phyloP scores from a whole-genome alignment of 106 monocot species.

The Dendrobium huoshanense region DNA sequence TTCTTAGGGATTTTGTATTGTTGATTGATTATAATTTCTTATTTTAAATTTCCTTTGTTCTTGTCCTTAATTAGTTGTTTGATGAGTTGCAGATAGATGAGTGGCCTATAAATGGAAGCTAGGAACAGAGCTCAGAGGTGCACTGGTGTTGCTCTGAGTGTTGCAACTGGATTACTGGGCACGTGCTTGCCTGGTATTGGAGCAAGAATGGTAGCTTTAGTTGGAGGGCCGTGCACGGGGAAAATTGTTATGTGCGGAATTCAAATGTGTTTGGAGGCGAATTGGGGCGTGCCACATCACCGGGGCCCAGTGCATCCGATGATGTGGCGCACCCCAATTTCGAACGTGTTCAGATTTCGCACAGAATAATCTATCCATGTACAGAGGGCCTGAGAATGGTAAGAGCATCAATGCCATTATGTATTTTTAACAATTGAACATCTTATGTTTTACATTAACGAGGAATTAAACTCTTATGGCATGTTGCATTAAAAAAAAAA shows the following conservation, averaged over 20 bases:
- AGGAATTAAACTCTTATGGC: neutral
- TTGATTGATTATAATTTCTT: neutral
- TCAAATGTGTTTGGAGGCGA: too few species aligned
- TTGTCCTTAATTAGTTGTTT: constrained; percentile 54
- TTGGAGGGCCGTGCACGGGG: constrained; percentile 84
- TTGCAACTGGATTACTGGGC: constrained; percentile 83
- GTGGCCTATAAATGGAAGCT: constrained; percentile 63
- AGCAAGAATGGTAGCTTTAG: constrained; percentile 81
- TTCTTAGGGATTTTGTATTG: neutral
- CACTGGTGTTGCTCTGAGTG: constrained; percentile 88
- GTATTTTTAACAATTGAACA: neutral
- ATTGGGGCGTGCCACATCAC: too few species aligned
- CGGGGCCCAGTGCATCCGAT: too few species aligned
- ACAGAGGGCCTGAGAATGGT: constrained; percentile 96
- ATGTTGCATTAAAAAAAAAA: neutral
- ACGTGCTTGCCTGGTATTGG: constrained; percentile 92
- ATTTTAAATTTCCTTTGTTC: neutral
- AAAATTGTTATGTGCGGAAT: too few species aligned
- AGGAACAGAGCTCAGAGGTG: constrained; percentile 70
- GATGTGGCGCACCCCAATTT: too few species aligned
- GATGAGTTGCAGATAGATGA: constrained; percentile 94
- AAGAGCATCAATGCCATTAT: constrained; percentile 9
- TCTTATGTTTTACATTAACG: neutral
- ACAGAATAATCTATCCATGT: constrained; percentile 9
- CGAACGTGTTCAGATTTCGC: too few species aligned